Conservation (phyloP, 108 stramenopile species). For the Chaetoceros tenuissimus region DNA sequence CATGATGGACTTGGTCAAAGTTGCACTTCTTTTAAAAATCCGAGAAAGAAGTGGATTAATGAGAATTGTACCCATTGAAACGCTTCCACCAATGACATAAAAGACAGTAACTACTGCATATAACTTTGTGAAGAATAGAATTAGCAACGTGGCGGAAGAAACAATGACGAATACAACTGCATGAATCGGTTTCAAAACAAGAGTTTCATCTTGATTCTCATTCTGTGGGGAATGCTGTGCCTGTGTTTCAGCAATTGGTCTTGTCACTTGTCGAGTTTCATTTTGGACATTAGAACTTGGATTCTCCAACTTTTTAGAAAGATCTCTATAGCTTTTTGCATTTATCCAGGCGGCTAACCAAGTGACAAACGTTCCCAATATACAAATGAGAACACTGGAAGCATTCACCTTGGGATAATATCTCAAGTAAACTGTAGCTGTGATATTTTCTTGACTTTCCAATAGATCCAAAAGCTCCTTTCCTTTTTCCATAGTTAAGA, state of each 20-base stretch:
- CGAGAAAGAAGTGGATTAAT: conserved; percentile 21
- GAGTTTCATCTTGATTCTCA: conserved; percentile 9
- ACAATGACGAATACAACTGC: conserved; percentile 58
- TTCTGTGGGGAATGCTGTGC: conserved; percentile 1
- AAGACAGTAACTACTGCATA: conserved; percentile 44
- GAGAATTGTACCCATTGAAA: conserved; percentile 29
- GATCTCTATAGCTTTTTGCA: conserved; percentile 13
- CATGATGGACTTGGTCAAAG: background rate
- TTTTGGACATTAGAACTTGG: conserved; percentile 4
- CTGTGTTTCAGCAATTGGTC: conserved; percentile 8
- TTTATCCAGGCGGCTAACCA: conserved; percentile 22
- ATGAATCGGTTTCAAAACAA: conserved; percentile 38
- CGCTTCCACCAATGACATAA: conserved; percentile 45
- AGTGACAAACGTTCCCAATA: conserved; percentile 36
- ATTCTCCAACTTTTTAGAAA: conserved; percentile 3
- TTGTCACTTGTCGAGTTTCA: conserved; percentile 5
- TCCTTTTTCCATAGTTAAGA: conserved; percentile 37
- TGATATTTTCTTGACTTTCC: conserved; percentile 1
- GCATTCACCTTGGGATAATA: conserved; percentile 25
- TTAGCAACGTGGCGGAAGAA: conserved; percentile 46
- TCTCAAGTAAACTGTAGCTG: conserved; percentile 13
- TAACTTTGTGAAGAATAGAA: conserved; percentile 61
- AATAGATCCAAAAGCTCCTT: conserved; percentile 16
- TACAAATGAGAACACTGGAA: conserved; percentile 40
- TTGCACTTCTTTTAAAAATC: background rate